Conservation (phyloP, 1,284 basidiomycete species). For the Grifola frondosa region DNA sequence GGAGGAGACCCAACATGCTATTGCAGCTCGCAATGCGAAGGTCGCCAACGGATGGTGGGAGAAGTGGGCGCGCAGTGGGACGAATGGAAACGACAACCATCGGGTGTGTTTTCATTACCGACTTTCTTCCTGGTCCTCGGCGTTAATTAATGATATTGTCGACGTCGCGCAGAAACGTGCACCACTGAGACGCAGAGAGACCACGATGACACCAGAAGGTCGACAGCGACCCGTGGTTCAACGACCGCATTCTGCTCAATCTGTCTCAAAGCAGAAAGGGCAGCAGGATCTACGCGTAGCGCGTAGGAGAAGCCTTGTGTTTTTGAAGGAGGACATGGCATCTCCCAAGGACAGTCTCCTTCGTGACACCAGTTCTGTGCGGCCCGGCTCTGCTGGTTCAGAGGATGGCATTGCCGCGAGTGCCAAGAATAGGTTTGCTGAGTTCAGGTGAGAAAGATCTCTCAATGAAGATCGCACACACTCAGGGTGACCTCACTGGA, state of each 20-base stretch:
- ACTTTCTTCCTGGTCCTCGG: constrained; percentile 14
- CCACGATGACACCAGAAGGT: constrained; percentile 47
- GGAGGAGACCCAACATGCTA: constrained; percentile 16
- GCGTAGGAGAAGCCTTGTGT: constrained; percentile 24
- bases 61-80: constrained; percentile 43
- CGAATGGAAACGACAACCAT: constrained; percentile 13
- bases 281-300: constrained; percentile 25
- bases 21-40: constrained; percentile 36
- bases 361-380: constrained; percentile 12
- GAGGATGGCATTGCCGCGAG: constrained; percentile 16
- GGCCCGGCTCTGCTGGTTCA: constrained; percentile 21
- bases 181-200: constrained; percentile 42
- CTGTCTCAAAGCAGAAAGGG: constrained; percentile 20
- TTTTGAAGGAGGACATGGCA: constrained; percentile 18
- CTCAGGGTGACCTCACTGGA: constrained; percentile 17
- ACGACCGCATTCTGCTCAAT: constrained; percentile 21
- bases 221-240: constrained; percentile 27
- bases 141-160: constrained; percentile 12
- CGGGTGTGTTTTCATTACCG: constrained; percentile 27
- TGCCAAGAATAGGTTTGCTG: constrained; percentile 28
- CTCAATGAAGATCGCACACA: constrained; percentile 1
- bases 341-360: constrained; percentile 15
- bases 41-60: constrained; percentile 64
- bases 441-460: constrained; percentile 28
- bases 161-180: constrained; percentile 32